Conservation (phyloP, 2,329 filamentous ascomycete species). For the Delphinella strobiligena region DNA sequence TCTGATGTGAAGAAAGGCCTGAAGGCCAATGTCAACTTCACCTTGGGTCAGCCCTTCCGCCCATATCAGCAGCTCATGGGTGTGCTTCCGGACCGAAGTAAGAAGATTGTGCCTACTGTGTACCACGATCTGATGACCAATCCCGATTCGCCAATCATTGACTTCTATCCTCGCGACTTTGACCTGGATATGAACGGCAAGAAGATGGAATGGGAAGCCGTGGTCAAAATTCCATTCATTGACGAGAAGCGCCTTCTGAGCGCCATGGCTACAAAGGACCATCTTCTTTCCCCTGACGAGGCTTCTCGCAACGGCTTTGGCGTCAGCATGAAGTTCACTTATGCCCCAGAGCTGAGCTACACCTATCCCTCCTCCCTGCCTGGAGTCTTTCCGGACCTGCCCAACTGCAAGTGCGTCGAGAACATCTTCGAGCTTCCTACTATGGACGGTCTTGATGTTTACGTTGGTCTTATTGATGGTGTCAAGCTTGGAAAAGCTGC, state of each 20-base stretch:
- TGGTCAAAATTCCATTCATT: constrained; percentile 98
- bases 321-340: constrained; percentile 85
- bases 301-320: constrained; percentile 80
- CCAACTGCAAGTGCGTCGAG: constrained; percentile 79
- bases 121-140: constrained; percentile 93
- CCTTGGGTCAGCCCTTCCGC: constrained; percentile 85
- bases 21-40: constrained; percentile 78
- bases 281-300: constrained; percentile 65
- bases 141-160: constrained; percentile 80
- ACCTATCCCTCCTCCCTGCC: constrained; percentile 78
- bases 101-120: constrained; percentile 78
- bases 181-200: constrained; percentile 99
- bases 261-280: constrained; percentile 78
- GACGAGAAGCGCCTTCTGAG: constrained; percentile 74
- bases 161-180: constrained; percentile 96
- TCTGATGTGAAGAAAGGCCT: constrained; percentile 87
- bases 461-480: constrained; percentile 71
- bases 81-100: constrained; percentile 91
- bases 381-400: constrained; percentile 81
- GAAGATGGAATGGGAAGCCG: constrained; percentile 99
- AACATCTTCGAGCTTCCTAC: constrained; percentile 93
- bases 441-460: constrained; percentile 77
- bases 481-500: constrained; percentile 71
- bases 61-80: constrained; percentile 98
- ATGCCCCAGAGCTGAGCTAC: constrained; percentile 64